A percentile compares a stretch with the other conserved stretches of the same genome.
Evolutionary conservation across 225 moss, liverwort and hornwort genomes (phyloP).

Genomic region (Polytrichum commune): DNA sequence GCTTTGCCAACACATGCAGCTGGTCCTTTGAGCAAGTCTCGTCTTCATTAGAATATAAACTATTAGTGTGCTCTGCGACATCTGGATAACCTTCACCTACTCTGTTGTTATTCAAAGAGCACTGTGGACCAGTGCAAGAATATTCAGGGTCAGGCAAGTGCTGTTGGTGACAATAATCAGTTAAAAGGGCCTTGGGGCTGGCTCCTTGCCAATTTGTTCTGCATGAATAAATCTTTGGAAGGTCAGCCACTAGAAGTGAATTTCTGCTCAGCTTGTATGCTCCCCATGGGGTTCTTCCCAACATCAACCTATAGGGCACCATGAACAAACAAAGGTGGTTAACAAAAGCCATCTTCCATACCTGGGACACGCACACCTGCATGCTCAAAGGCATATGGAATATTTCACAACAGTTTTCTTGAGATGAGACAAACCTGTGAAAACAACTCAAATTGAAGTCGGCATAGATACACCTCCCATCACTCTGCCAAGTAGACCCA

Average conservation of each 20-base stretch:
- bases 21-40: conserved; percentile 17
- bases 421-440: conserved; percentile 46
- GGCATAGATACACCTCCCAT: conserved; percentile 48
- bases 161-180: conserved; percentile 85
- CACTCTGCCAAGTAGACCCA: conserved; percentile 77
- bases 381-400: too few relatives aligned
- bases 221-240: conserved; percentile 69
- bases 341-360: too few relatives aligned
- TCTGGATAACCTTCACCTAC: conserved; percentile 3
- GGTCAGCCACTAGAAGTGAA: conserved; percentile 65
- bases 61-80: conserved; percentile 10
- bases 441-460: conserved; percentile 68
- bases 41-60: conserved; percentile 13
- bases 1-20: conserved; percentile 28
- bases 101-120: conserved; percentile 17
- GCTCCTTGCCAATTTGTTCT: conserved; percentile 82
- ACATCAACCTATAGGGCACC: conserved; percentile 54
- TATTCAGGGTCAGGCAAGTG: conserved; percentile 80
- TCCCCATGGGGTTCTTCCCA: conserved; percentile 85
- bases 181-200: conserved; percentile 68
- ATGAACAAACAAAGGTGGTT: too few relatives aligned
- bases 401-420: too few relatives aligned
- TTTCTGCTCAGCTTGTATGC: conserved; percentile 78
- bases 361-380: too few relatives aligned
- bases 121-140: conserved; percentile 34